Evolutionary conservation across 805 yeast genomes (phyloP).

Genomic region (Cyberlindnera saturnus): DNA sequence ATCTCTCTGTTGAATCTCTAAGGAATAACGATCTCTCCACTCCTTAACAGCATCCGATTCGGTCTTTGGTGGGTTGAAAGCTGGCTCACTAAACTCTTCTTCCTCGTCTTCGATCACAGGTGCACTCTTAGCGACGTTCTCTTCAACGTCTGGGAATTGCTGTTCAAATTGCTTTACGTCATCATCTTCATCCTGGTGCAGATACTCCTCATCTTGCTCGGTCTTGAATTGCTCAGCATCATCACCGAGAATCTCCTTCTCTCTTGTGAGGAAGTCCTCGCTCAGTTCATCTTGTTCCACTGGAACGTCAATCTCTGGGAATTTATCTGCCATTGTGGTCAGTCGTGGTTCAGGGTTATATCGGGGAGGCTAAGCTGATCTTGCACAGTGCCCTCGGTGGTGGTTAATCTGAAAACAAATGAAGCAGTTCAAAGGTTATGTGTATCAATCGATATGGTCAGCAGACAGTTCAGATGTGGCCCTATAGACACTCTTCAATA

Average conservation of each 20-base stretch:
- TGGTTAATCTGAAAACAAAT: neutral
- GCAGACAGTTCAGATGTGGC: too few species aligned
- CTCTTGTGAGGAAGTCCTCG: conserved; percentile 61
- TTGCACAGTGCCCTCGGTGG: neutral
- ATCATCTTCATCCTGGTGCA: conserved; percentile 32
- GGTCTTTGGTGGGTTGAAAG: conserved; percentile 21
- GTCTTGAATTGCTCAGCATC: conserved; percentile 58
- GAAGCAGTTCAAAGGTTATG: too few species aligned
- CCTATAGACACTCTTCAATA: too few species aligned
- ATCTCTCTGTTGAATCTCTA: conserved; percentile 78
- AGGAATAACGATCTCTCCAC: conserved; percentile 78
- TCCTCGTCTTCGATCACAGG: conserved; percentile 4
- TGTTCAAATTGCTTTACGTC: conserved; percentile 56
- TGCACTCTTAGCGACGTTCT: conserved; percentile 14
- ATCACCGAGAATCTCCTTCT: conserved; percentile 55
- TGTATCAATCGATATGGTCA: too few species aligned
- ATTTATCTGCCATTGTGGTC: conserved; percentile 60
- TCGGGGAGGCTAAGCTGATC: neutral
- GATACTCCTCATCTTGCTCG: conserved; percentile 48
- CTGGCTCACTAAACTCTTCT: conserved; percentile 31
- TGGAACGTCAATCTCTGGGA: conserved; percentile 56
- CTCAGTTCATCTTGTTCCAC: conserved; percentile 26
- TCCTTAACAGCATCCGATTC: conserved; percentile 58
- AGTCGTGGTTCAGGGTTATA: neutral
- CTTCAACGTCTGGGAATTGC: conserved; percentile 56